Percentiles rank a stretch among this genome's conserved stretches.
Evolutionary conservation across 202 grass and related monocot species (phyloP).

Genomic region (Carex sylvatica): DNA sequence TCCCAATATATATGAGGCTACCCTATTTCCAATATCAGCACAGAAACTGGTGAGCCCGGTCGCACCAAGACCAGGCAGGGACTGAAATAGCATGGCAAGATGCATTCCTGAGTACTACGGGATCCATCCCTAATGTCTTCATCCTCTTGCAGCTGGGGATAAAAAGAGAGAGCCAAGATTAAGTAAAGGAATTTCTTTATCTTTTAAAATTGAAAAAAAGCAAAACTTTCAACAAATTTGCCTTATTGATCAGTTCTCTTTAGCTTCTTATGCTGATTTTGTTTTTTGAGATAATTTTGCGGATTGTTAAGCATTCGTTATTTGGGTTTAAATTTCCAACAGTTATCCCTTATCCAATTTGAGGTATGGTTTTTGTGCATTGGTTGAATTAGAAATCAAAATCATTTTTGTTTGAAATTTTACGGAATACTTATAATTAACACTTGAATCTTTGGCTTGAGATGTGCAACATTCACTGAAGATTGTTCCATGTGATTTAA

Average conservation of each 20-base stretch:
- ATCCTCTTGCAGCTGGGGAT: constrained; percentile 26
- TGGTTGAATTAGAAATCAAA: no score
- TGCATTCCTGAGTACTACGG: not conserved
- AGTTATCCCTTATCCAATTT: no score
- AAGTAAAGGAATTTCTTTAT: not conserved
- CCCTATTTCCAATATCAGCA: constrained; percentile 12
- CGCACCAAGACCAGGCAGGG: not conserved
- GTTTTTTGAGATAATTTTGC: no score
- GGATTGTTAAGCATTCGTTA: no score
- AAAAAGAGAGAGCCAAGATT: not conserved
- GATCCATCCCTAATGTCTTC: not conserved
- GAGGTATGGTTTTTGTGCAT: no score
- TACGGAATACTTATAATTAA: no score
- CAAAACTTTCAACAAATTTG: not conserved
- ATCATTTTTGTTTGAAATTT: no score
- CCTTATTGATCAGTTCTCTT: not conserved
- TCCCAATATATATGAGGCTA: constrained; percentile 24
- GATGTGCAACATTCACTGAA: no score
- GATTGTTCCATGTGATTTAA: no score
- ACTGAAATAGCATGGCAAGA: not conserved
- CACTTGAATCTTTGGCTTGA: no score
- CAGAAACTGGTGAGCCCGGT: constrained; percentile 20
- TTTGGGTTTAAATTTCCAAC: no score
- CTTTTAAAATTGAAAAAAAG: not conserved
- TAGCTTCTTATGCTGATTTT: no score